These are phyloP conservation scores for Pythium periplocum DNA, from an alignment of 352 stramenopile species.

Conservation along the genomic window DNA sequence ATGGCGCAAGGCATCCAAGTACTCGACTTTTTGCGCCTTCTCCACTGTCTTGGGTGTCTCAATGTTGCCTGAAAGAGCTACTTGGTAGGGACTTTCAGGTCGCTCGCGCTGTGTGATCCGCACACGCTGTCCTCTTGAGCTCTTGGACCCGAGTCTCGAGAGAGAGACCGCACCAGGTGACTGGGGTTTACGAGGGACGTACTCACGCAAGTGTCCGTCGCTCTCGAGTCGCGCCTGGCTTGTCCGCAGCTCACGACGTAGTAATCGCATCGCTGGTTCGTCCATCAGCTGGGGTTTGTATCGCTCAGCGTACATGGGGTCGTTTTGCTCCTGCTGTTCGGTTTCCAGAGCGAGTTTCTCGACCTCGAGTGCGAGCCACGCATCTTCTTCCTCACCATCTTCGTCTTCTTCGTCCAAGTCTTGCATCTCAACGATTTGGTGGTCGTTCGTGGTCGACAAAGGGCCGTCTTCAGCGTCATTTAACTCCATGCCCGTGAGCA, in stretches of 20 bases:
- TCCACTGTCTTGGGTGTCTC: neutral
- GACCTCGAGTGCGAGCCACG: slow-evolving; percentile 14
- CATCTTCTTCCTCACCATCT: slow-evolving; percentile 13
- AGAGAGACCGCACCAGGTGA: neutral
- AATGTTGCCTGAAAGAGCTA: neutral
- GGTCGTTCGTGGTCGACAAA: too few species aligned
- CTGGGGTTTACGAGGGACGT: slow-evolving; percentile 26
- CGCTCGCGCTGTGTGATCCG: neutral
- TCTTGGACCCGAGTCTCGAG: too few species aligned
- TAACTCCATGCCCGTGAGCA: too few species aligned
- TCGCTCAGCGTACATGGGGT: slow-evolving; percentile 7
- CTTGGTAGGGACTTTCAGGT: neutral
- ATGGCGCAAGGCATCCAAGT: slow-evolving; percentile 25
- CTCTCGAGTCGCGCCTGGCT: slow-evolving; percentile 32
- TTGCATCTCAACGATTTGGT: neutral
- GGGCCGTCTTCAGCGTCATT: too few species aligned
- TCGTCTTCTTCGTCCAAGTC: slow-evolving; percentile 8
- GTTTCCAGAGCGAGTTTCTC: slow-evolving; percentile 9
- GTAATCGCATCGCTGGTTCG: slow-evolving; percentile 30
- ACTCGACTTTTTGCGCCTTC: slow-evolving; percentile 19
- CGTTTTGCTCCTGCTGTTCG: slow-evolving; percentile 2
- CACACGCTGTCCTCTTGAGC: neutral
- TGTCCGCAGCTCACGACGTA: slow-evolving; percentile 32
- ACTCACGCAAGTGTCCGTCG: slow-evolving; percentile 48
- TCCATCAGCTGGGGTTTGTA: slow-evolving; percentile 62